Percentiles rank a stretch among this genome's conserved stretches.
phyloP scores from a whole-genome alignment of 1,284 basidiomycete genomes.

The Jaminaea rosea region DNA sequence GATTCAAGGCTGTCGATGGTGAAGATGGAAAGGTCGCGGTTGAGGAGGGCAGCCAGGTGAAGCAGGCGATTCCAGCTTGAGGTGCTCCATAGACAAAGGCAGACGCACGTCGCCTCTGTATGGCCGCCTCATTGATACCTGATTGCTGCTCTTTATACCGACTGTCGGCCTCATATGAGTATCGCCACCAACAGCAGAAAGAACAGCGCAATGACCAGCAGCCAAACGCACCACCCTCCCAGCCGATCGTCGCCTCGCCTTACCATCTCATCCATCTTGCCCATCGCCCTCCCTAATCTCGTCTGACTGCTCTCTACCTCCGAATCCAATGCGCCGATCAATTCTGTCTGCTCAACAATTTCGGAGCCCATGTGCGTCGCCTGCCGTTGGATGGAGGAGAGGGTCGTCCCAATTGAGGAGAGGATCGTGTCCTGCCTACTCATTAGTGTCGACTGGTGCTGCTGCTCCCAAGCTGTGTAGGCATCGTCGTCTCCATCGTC shows the following conservation, averaged over 20 bases:
- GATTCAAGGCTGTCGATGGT: too few relatives aligned
- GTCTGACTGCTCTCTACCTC: conserved; percentile 39
- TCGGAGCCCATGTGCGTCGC: conserved; percentile 40
- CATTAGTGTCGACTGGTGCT: conserved; percentile 39
- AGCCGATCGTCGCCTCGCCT: conserved; percentile 35
- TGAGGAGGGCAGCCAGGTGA: too few relatives aligned
- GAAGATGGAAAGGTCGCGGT: too few relatives aligned
- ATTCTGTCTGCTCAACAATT: conserved; percentile 40
- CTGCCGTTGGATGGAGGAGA: conserved; percentile 31
- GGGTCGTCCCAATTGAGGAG: conserved; percentile 33
- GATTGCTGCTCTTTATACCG: too few relatives aligned
- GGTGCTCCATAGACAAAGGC: too few relatives aligned
- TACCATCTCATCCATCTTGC: conserved; percentile 40
- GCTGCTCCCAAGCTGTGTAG: conserved; percentile 35
- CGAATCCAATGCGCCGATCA: conserved; percentile 37
- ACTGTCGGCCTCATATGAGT: conserved; percentile 17
- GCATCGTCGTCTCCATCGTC: conserved; percentile 24
- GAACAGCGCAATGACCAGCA: conserved; percentile 33
- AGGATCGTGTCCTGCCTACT: conserved; percentile 40
- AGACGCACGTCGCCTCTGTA: too few relatives aligned
- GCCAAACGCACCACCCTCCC: conserved; percentile 45
- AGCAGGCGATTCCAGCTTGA: too few relatives aligned
- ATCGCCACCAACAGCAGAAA: conserved; percentile 22
- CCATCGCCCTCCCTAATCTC: conserved; percentile 27
- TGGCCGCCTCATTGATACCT: too few relatives aligned